Base-by-base conservation (phyloP, 805 yeast genomes). In the Candida glaebosa region DNA sequence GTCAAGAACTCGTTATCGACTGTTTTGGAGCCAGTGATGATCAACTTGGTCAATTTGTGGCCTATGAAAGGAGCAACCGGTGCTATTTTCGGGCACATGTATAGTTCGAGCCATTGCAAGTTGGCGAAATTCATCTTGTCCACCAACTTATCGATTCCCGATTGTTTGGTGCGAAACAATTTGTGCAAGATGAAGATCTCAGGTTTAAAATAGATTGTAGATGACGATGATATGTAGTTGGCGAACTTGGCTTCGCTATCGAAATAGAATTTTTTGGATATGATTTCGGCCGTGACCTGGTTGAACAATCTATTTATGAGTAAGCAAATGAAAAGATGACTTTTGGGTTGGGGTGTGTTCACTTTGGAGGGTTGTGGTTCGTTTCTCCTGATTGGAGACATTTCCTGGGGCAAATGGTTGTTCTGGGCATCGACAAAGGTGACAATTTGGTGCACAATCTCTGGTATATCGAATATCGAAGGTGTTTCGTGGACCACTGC, bases 401-500 rank as follows among this genome's bases (percentile, higher is more conserved):
- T 57, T 52, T 86, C 91, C 34, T 69, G 75, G 2, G 91, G 91
- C n/a, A 81, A 66, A 6, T 61, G 56, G 1, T 73, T 67, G 42
- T 53, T 56, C 45, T 72, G 76, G 18, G 65, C 60, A 42, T 84
- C 88, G n/a, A 84, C 82, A 54, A 69, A 78, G 18, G 67, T 63
- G 17, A 87, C 60, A 9, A 88, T 84, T 41, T 71, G 69, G 45
- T 69, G 60, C 12, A 88, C 67, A 39, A 88, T 82, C 58, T 88
- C 96, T 0, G 96, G 96, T 26, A 84, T 80, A 38, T 71, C 68
- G 53, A 88, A 84, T 6, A 88, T 82, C 51, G 58, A 67, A 61
- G 52, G 54, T n/a, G n/a, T n/a, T n/a, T n/a, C n/a, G n/a, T n/a
- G n/a, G n/a, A n/a, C n/a, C n/a, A n/a, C n/a, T n/a, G n/a, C n/a